Base-by-base conservation (phyloP, 1,139 yeast species). In the Kurtzmaniella quercitrusa region DNA sequence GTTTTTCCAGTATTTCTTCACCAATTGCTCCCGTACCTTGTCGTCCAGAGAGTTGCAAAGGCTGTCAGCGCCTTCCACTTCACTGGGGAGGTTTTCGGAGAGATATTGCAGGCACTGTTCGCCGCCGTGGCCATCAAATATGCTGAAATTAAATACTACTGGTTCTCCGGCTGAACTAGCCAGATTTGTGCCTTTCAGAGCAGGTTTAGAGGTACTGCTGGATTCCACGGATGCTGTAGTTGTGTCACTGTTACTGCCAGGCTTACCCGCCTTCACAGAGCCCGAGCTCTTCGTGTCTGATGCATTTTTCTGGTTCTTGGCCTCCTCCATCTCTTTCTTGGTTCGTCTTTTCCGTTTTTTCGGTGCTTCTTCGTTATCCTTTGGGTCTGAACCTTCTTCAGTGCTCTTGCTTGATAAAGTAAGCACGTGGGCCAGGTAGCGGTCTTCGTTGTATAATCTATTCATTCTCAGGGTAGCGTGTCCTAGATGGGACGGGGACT, bases 121-220 rank as follows among this genome's bases (percentile, higher is more conserved):
- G 15, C 96, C 96, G 3, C 98, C 98, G 62, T 93, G 98, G 2
- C 98, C 98, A 62, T 93, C 98, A 62, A 85, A 90, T 2, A 93
- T 76, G 41, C 81, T 79, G 59, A 86, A 82, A 55, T 80, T 81
- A 63, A 89, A 84, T 27, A 70, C 62, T 3, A 59, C 47, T 14
- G 51, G 45, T 18, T 52, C 55, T 4, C 44, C 53, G 5, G 56
- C 49, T 7, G 39, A 9, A 10, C n/a, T n/a, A n/a, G n/a, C n/a
- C n/a, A n/a, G n/a, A n/a, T n/a, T n/a, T n/a, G n/a, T n/a, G n/a
- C n/a, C n/a, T n/a, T n/a, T n/a, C n/a, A n/a, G n/a, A n/a, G n/a
- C n/a, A n/a, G n/a, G n/a, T n/a, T n/a, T n/a, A n/a, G n/a, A n/a
- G n/a, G n/a, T n/a, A n/a, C n/a, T n/a, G n/a, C n/a, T n/a, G n/a